phyloP scores from a whole-genome alignment of 768 basidiomycete species.

The Lentinula edodes region DNA sequence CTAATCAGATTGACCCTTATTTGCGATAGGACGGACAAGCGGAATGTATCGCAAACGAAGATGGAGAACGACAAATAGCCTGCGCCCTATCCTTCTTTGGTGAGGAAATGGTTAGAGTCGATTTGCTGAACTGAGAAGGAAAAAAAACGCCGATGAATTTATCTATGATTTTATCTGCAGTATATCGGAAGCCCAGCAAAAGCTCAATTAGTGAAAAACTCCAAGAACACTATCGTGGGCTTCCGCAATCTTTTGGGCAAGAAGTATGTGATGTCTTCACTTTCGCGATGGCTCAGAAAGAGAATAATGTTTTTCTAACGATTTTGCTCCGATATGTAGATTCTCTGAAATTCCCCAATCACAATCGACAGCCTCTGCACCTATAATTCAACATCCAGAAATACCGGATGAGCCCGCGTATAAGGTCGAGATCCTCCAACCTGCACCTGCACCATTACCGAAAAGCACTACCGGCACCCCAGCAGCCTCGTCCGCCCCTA shows the following conservation, averaged over 20 bases:
- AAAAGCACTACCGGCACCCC: conserved; percentile 46
- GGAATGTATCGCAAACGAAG: conserved; percentile 96
- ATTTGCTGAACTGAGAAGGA: background rate
- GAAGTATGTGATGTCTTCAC: conserved; percentile 44
- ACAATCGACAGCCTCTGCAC: conserved; percentile 51
- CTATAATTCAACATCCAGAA: conserved; percentile 73
- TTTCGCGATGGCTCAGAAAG: background rate
- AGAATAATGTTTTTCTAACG: background rate
- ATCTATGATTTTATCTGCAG: conserved; percentile 31
- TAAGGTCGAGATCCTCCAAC: conserved; percentile 74
- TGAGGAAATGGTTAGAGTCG: conserved; percentile 75
- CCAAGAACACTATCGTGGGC: conserved; percentile 89
- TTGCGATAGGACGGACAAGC: conserved; percentile 72
- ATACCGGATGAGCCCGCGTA: conserved; percentile 72
- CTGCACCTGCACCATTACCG: conserved; percentile 66
- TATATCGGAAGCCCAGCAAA: conserved; percentile 96
- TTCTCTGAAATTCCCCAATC: conserved; percentile 71
- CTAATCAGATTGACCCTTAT: background rate
- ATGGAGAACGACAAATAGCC: conserved; percentile 97
- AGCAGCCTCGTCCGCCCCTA: conserved; percentile 60
- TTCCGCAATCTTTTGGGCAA: conserved; percentile 93
- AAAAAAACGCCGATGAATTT: conserved; percentile 1
- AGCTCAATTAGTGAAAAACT: conserved; percentile 92
- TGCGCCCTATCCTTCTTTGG: conserved; percentile 89
- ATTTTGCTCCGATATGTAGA: conserved; percentile 29